Percentiles rank a stretch among this genome's conserved stretches.
Conservation (phyloP, 2,329 filamentous ascomycete species). For the Trichophyton rubrum region DNA sequence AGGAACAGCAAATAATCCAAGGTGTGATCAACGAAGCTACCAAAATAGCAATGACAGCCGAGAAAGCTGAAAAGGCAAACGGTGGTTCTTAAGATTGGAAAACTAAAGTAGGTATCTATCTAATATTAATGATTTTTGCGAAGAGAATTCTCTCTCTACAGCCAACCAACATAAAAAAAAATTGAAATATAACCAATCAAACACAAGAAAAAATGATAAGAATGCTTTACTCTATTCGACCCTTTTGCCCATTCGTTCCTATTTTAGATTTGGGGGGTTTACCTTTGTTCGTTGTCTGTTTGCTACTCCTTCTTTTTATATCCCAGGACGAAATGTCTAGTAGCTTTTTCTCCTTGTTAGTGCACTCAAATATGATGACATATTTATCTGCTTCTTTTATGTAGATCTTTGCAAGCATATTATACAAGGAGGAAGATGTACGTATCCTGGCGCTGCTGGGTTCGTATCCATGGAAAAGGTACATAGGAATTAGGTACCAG, state of each 20-base stretch:
- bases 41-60: constrained; percentile 36
- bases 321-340: neutral
- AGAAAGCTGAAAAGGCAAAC: constrained; percentile 23
- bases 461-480: too few relatives aligned
- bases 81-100: constrained; percentile 9
- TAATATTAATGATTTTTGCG: neutral
- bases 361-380: neutral
- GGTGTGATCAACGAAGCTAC: constrained; percentile 62
- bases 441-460: neutral
- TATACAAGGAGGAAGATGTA: neutral
- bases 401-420: too few relatives aligned
- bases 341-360: neutral
- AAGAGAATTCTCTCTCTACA: neutral
- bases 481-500: neutral
- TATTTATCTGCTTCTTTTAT: neutral
- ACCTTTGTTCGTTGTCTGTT: neutral
- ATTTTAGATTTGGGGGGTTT: neutral
- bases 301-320: neutral
- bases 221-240: neutral
- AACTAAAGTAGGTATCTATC: neutral
- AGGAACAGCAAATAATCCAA: constrained; percentile 73
- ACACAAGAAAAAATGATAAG: neutral
- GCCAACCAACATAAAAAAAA: neutral
- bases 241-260: neutral
- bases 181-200: neutral